Conservation (phyloP, 2,329 filamentous ascomycete genomes). For the Aspergillus sp. region DNA sequence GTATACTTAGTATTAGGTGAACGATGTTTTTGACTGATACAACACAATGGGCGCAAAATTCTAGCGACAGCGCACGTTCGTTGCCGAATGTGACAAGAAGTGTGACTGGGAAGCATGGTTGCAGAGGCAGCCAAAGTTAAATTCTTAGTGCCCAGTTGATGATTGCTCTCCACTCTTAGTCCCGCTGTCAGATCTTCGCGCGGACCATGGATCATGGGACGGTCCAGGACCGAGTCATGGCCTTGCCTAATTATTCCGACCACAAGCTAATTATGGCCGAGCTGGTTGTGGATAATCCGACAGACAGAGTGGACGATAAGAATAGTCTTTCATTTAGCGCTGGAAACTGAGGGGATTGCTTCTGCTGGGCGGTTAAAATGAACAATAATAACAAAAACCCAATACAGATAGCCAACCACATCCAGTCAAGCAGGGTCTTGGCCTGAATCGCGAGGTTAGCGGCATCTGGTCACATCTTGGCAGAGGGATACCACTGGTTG, state of each 20-base stretch:
- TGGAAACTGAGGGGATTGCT: background rate
- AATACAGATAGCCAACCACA: too few species aligned
- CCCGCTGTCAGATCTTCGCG: conserved; percentile 7
- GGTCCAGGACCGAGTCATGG: background rate
- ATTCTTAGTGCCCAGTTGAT: background rate
- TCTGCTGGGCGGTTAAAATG: conserved; percentile 15
- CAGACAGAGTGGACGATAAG: background rate
- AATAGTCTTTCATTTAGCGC: conserved; percentile 1
- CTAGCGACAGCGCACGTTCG: conserved; percentile 6
- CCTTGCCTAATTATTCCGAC: background rate
- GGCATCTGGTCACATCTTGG: conserved; percentile 19
- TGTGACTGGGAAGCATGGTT: conserved; percentile 21
- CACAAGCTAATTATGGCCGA: conserved; percentile 16
- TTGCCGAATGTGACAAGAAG: conserved; percentile 11
- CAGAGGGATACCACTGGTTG: conserved; percentile 12
- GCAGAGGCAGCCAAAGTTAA: conserved; percentile 21
- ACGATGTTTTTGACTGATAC: background rate
- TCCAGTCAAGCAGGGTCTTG: background rate
- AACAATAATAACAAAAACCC: too few species aligned
- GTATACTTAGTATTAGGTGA: background rate
- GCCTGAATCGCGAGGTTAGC: conserved; percentile 6
- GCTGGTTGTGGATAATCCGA: too few species aligned
- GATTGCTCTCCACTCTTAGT: background rate
- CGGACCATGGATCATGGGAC: conserved; percentile 10
- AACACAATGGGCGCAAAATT: background rate